Base-by-base conservation (phyloP, 495 filamentous ascomycete species). In the Xylaria castorea region DNA sequence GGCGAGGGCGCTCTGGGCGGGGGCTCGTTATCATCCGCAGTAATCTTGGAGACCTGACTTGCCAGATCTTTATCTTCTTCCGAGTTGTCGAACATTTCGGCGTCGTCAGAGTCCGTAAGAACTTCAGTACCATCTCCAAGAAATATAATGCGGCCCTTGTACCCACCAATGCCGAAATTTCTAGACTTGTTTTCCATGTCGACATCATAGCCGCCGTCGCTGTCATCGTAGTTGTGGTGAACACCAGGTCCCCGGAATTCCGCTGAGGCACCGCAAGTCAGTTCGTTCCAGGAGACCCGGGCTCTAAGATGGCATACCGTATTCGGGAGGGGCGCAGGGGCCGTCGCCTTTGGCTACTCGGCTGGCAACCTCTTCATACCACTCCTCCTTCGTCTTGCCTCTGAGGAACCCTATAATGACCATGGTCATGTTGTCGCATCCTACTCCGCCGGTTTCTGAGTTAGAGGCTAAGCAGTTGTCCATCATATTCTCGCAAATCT, bases 351-450 rank as follows among this genome's bases (percentile, higher is more conserved):
- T 94, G 62, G 95, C 94, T 82, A 98, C 97, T 81, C 96, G 88
- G 83, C 92, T 94, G 72, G 91, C 94, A 82, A 99, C 92, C 85
- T 94, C 90, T 75, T 97, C 92, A 80, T 98, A 98, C 96, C 96
- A 99, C 83, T 98, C 91, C 79, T 97, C 94, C 86, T 97, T 97
- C 77, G 89, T 94, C 87, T 91, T 92, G 80, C 95, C 96, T 74
- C 91, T 89, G 68, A 99, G 89, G 77, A 99, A 89, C 73, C 91
- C 96, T 79, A 99, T 86, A 75, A 99, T 85, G 76, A 91, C 87
- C 92, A 98, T 97, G 74, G 96, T 99, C 96, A 99, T 99, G 86
- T 99, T 99, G 83, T 99, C 96, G 83, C 96, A 99, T 73, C 96
- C 96, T 62, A 99, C 96, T 57, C 96, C 96, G 42, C 96, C 96